Percentiles rank a stretch among this genome's conserved stretches.
Conservation (phyloP, 805 yeast genomes). For the Spathaspora girioi region DNA sequence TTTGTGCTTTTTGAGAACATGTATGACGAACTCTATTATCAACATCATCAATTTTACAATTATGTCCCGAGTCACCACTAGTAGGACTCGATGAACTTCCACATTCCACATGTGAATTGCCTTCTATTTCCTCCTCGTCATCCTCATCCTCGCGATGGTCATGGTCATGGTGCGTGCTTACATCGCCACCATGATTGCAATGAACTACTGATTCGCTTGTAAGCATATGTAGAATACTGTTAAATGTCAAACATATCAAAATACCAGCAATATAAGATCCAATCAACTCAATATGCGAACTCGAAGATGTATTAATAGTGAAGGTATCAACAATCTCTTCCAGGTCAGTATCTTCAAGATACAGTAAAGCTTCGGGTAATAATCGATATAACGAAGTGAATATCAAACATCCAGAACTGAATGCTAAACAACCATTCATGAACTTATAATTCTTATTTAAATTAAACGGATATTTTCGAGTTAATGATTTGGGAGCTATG, state of each 20-base stretch:
- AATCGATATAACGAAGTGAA: slow-evolving; percentile 76
- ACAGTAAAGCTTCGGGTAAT: slow-evolving; percentile 61
- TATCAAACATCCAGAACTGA: slow-evolving; percentile 78
- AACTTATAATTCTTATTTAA: slow-evolving; percentile 59
- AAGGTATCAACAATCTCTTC: slow-evolving; percentile 4
- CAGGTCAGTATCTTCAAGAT: slow-evolving; percentile 23
- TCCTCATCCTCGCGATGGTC: slow-evolving; percentile 11
- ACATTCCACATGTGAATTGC: slow-evolving; percentile 15
- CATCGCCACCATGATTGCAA: slow-evolving; percentile 61
- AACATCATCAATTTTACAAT: slow-evolving; percentile 2
- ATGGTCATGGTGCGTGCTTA: slow-evolving; percentile 12
- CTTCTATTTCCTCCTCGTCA: slow-evolving; percentile 4
- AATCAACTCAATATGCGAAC: slow-evolving; percentile 36
- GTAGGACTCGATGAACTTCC: slow-evolving; percentile 6
- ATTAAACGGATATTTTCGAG: slow-evolving; percentile 42
- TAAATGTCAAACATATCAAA: slow-evolving; percentile 53
- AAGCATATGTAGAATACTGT: slow-evolving; percentile 61
- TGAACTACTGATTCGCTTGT: slow-evolving; percentile 85
- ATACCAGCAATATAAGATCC: slow-evolving; percentile 58
- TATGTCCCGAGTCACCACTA: slow-evolving; percentile 16
- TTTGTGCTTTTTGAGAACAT: background rate
- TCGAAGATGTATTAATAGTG: background rate
- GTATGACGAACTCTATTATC: slow-evolving; percentile 4
- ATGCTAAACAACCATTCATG: slow-evolving; percentile 68
- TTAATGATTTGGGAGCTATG: slow-evolving; percentile 38